Evolutionary conservation across 805 yeast species (phyloP).

Genomic region (Suhomyces sp.): DNA sequence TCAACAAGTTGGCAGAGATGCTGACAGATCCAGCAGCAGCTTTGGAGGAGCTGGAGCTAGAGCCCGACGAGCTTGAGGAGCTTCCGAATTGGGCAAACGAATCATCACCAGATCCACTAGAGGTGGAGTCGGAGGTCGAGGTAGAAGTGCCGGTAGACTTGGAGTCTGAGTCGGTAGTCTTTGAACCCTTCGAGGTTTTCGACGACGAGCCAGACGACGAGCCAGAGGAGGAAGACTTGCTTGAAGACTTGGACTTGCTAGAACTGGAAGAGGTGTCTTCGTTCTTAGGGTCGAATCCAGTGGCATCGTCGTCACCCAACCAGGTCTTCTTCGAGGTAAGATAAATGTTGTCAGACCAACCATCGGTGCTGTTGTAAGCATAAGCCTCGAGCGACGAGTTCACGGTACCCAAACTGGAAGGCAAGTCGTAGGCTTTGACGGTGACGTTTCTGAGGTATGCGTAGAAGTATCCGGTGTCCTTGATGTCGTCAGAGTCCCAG

Average conservation of each 20-base stretch:
- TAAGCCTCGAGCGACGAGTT: slow-evolving; percentile 54
- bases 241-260: slow-evolving; percentile 5
- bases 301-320: slow-evolving; percentile 57
- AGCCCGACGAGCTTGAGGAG: background rate
- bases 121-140: background rate
- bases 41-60: background rate
- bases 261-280: slow-evolving; percentile 3
- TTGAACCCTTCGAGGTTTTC: slow-evolving; percentile 2
- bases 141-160: slow-evolving; percentile 1
- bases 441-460: slow-evolving; percentile 58
- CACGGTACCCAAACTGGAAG: slow-evolving; percentile 49
- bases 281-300: slow-evolving; percentile 60
- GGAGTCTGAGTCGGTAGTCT: background rate
- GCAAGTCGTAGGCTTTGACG: slow-evolving; percentile 72
- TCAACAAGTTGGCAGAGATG: background rate
- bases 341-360: slow-evolving; percentile 36
- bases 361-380: slow-evolving; percentile 45
- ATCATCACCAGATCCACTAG: slow-evolving; percentile 8
- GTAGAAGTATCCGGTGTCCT: slow-evolving; percentile 77
- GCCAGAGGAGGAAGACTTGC: slow-evolving; percentile 14
- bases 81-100: slow-evolving; percentile 11
- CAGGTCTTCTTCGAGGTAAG: slow-evolving; percentile 62
- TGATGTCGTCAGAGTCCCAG: slow-evolving; percentile 77
- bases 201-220: slow-evolving; percentile 12
- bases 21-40: background rate